Base-by-base conservation (phyloP, 495 filamentous ascomycete genomes). In the Penicillium flavigenum region DNA sequence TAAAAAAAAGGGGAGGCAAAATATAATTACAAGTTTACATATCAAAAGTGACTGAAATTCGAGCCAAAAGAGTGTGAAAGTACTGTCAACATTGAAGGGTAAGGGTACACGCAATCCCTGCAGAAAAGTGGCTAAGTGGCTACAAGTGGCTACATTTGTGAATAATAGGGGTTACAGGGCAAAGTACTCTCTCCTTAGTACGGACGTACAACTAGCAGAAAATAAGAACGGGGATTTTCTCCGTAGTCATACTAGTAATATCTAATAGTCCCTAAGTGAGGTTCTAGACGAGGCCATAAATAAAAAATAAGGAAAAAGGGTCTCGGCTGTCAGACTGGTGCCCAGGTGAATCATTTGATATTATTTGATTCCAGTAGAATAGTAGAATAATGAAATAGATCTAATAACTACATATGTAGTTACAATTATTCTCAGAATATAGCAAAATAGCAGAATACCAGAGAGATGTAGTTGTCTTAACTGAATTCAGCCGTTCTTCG, bases 401-500 rank as follows among this genome's bases (percentile, higher is more conserved):
- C 29, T 4, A 10, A 32, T 32, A 32, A 4, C 3, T 26, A 26
- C 24, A 26, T 26, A 26, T 26, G 24, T 26, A 26, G 22, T 24
- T 4, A 24, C 22, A 24, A 24, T 24, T 24, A 24, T 24, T 4
- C 22, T 34, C 2, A 27, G 14, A 20, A 20, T 44, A 11, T 44
- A 20, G 1, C 9, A 12, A 11, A 43, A n/a, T 31, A 8, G 11
- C 10, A 34, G 11, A 22, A 49, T 29, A 9, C 6, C 27, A 32
- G 9, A 11, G 26, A 50, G 20, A 36, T 51, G 47, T 38, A 51
- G 49, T 51, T 54, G 50, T 51, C 22, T 51, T 24, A 26, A 26
- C 20, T 54, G 53, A 55, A 41, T 41, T 47, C 47, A 39, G 44
- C 43, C 53, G 53, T 47, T 41, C 53, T 55, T 55, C 53, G 53